phyloP scores from a whole-genome alignment of 768 basidiomycete species.

The Kwoniella sp. region DNA sequence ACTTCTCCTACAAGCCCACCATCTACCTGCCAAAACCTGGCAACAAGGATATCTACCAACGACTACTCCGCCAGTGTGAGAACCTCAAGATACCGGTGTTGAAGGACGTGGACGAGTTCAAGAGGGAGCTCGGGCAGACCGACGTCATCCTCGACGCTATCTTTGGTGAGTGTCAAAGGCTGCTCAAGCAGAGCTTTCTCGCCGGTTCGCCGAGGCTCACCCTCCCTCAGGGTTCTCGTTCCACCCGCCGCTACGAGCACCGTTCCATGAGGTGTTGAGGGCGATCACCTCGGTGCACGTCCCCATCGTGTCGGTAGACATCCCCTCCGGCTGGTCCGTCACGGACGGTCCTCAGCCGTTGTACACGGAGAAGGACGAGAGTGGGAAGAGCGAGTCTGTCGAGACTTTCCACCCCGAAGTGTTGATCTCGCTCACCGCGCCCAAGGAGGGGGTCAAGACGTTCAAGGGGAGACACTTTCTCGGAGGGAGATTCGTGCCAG shows the following conservation, averaged over 20 bases:
- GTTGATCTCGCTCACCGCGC: slow-evolving; percentile 85
- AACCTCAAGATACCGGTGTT: slow-evolving; percentile 81
- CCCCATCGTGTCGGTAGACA: slow-evolving; percentile 90
- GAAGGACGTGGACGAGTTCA: slow-evolving; percentile 54
- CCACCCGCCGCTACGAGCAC: slow-evolving; percentile 78
- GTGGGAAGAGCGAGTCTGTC: slow-evolving; percentile 40
- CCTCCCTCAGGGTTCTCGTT: slow-evolving; percentile 72
- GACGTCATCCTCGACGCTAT: slow-evolving; percentile 92
- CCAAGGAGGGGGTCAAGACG: slow-evolving; percentile 74
- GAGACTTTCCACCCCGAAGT: slow-evolving; percentile 68
- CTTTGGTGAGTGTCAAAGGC: slow-evolving; percentile 58
- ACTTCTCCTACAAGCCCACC: slow-evolving; percentile 85
- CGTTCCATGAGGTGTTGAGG: slow-evolving; percentile 73
- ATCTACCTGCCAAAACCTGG: slow-evolving; percentile 97
- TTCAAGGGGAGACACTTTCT: slow-evolving; percentile 85
- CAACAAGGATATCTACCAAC: slow-evolving; percentile 88
- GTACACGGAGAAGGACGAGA: slow-evolving; percentile 33
- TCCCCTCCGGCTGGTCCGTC: slow-evolving; percentile 96
- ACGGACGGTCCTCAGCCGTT: slow-evolving; percentile 60
- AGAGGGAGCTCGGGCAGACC: slow-evolving; percentile 34
- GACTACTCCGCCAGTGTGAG: slow-evolving; percentile 76
- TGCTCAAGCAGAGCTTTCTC: neutral
- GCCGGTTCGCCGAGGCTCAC: neutral
- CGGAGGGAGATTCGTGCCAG: slow-evolving; percentile 87
- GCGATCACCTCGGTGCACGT: slow-evolving; percentile 62